Evolutionary conservation across 345 rosid genomes (phyloP).

Genomic region (Diplotaxis tenuifolia): DNA sequence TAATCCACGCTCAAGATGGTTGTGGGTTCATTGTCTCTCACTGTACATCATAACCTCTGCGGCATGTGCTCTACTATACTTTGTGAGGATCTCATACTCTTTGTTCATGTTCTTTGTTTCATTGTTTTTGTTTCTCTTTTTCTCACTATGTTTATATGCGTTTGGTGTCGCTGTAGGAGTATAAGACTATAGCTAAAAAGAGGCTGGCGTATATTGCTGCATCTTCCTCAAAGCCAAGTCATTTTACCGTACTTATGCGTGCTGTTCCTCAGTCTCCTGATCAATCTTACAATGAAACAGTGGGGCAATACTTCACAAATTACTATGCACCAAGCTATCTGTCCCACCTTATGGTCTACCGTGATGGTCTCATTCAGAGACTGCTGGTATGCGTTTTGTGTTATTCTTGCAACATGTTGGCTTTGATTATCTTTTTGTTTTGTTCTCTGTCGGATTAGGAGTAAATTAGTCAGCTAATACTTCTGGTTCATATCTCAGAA

Average conservation of each 20-base stretch:
- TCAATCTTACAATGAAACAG: conserved; percentile 67
- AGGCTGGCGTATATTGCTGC: conserved; percentile 61
- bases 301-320: conserved; percentile 55
- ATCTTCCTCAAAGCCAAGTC: conserved; percentile 65
- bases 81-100: conserved; percentile 54
- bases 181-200: conserved; percentile 66
- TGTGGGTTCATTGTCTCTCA: conserved; percentile 85
- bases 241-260: conserved; percentile 84
- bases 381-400: conserved; percentile 57
- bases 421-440: conserved; percentile 12
- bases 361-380: conserved; percentile 55
- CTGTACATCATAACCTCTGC: conserved; percentile 69
- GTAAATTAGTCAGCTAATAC: background rate
- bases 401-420: conserved; percentile 2
- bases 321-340: conserved; percentile 77
- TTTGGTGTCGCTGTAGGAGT: conserved; percentile 56
- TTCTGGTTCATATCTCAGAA: conserved; percentile 47
- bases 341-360: conserved; percentile 85
- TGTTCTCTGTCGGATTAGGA: conserved; percentile 6
- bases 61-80: conserved; percentile 78
- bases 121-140: conserved; percentile 11
- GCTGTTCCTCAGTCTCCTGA: conserved; percentile 67
- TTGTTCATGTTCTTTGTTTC: conserved; percentile 16
- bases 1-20: conserved; percentile 78
- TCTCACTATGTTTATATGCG: conserved; percentile 1